These are phyloP conservation scores for Blepharisma undulans DNA, from an alignment of 169 alveolate species.

Conservation along the genomic window DNA sequence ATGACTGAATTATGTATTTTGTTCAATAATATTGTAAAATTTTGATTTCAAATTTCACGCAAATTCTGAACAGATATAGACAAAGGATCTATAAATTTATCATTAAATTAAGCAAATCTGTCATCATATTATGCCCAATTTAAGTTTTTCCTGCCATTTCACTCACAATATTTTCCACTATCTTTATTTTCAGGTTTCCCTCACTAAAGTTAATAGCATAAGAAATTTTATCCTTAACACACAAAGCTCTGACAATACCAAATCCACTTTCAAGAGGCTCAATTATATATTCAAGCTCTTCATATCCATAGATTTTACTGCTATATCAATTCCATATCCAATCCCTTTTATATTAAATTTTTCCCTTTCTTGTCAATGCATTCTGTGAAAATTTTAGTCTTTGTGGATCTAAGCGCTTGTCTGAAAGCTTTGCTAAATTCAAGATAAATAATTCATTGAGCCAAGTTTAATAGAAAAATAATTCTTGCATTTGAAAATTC, in stretches of 20 bases:
- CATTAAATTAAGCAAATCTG: too few species aligned
- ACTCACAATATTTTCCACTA: too few species aligned
- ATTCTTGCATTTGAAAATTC: not conserved
- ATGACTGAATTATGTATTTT: too few species aligned
- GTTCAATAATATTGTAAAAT: too few species aligned
- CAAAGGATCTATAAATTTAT: too few species aligned
- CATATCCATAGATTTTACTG: not conserved
- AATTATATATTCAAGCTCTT: not conserved
- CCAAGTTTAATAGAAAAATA: not conserved
- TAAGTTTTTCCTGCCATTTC: too few species aligned
- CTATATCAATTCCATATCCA: not conserved
- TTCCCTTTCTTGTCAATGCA: not conserved
- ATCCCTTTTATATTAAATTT: not conserved
- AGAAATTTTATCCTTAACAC: not conserved
- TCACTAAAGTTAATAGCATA: too few species aligned
- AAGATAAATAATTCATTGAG: not conserved
- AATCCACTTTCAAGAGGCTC: not conserved
- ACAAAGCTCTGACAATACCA: not conserved
- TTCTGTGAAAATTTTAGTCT: not conserved
- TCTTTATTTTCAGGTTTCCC: too few species aligned
- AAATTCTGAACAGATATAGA: too few species aligned
- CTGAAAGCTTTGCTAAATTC: not conserved
- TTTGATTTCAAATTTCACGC: too few species aligned
- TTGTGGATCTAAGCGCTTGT: not conserved
- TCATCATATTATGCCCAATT: too few species aligned